These are phyloP conservation scores for Macrophomina tecta DNA, from an alignment of 2,329 filamentous ascomycete species.

Conservation along the genomic window DNA sequence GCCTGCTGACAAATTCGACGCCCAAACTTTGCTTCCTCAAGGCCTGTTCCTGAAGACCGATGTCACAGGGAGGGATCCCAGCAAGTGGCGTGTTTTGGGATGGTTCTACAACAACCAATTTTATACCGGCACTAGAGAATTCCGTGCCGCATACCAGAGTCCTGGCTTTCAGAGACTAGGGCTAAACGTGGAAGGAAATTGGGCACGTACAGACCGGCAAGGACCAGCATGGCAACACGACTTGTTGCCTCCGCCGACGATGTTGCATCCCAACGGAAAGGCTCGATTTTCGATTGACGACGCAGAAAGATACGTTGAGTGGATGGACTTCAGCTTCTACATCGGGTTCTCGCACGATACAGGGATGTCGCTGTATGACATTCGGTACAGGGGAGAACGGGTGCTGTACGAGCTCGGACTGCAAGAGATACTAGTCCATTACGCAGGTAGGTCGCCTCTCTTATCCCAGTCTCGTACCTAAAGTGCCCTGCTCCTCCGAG, in stretches of 20 bases:
- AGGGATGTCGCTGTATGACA: constrained; percentile 58
- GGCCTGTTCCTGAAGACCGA: no score
- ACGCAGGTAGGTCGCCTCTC: constrained; percentile 45
- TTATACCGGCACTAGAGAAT: constrained; percentile 57
- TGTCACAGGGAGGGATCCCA: no score
- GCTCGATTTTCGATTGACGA: constrained; percentile 52
- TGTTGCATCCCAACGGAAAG: constrained; percentile 49
- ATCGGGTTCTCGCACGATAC: constrained; percentile 55
- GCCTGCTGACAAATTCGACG: no score
- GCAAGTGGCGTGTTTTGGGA: no score
- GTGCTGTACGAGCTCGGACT: constrained; percentile 63
- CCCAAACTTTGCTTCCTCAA: no score
- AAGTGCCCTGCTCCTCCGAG: no score
- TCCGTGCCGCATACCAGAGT: constrained; percentile 52
- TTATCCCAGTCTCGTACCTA: no score
- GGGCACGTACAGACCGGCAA: constrained; percentile 51
- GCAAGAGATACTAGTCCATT: constrained; percentile 62
- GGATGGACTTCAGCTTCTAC: constrained; percentile 62
- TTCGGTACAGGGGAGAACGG: constrained; percentile 60
- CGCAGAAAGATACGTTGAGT: constrained; percentile 54
- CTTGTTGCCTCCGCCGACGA: constrained; percentile 57
- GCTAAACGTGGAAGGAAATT: constrained; percentile 56
- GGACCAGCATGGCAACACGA: constrained; percentile 53
- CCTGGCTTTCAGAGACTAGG: constrained; percentile 55
- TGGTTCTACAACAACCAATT: constrained; percentile 56